Base-by-base conservation (phyloP, 208 protist genomes). In the Naegleria lovaniensis region DNA sequence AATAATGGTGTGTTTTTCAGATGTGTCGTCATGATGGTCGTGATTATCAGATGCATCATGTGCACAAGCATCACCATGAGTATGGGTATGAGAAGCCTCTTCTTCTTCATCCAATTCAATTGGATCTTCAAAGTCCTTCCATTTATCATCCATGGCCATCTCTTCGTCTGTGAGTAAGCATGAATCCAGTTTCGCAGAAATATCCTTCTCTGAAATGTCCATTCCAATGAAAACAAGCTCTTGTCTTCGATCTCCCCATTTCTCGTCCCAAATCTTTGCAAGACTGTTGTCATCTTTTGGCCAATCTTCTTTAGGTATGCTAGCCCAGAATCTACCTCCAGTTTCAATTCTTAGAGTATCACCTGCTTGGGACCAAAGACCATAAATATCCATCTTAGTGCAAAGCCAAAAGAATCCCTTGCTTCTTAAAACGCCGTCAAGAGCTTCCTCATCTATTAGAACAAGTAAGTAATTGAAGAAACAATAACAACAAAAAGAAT, bases 181-280 rank as follows among this genome's bases (percentile, higher is more conserved):
- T 15, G 87, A 76, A 41, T 94, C 89, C 19, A 95, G 79, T 55
- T 88, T 91, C 0, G 67, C 38, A 58, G 89, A 40, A 15, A 95
- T 92, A 16, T 79, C 29, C n/a, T 84, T 16, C n/a, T 93, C 86
- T 25, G n/a, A 43, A 39, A 85, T 43, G 51, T 95, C 89, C 91
- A 96, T 92, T 43, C 94, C 94, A 75, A 96, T 96, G 40, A 96
- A 94, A 3, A 96, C 94, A 39, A 96, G 33, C 76, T 96, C 94
- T 89, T 95, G 94, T 40, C 93, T 91, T 25, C 93, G 25, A 84
- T 95, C 95, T 59, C 94, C 94, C 39, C 40, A 90, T 19, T 84
- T 90, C 38, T 91, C 90, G 15, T 92, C 59, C 90, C 90, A 94
- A 48, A 91, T 51, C 33, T 84, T 89, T 79, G 92, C 41, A 5